phyloP scores from a whole-genome alignment of 257 asterid genomes.

The Przewalskia tangutica region DNA sequence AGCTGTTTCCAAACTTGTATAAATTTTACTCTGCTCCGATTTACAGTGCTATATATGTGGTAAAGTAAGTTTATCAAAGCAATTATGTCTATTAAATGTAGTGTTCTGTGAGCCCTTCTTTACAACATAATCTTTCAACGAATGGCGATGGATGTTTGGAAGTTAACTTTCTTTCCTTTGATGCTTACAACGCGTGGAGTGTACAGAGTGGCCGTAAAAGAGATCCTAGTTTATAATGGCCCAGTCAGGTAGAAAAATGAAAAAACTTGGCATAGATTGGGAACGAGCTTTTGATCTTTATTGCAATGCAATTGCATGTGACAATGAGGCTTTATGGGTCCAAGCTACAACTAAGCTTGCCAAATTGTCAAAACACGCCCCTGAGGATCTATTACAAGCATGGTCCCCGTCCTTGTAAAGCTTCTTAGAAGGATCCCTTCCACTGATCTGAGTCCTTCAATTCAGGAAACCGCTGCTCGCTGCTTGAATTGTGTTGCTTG shows the following conservation, averaged over 20 bases:
- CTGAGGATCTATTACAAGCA: conserved; percentile 31
- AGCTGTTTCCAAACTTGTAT: background rate
- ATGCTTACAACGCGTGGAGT: background rate
- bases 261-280: conserved; percentile 31
- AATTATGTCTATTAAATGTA: background rate
- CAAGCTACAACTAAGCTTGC: conserved; percentile 39
- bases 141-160: background rate
- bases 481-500: conserved; percentile 49
- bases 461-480: conserved; percentile 43
- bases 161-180: background rate
- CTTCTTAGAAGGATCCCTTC: conserved; percentile 25
- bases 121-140: background rate
- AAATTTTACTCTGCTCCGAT: background rate
- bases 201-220: background rate
- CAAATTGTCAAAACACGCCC: conserved; percentile 30
- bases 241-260: conserved; percentile 12
- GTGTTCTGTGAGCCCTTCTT: background rate
- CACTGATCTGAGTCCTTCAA: conserved; percentile 15
- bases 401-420: conserved; percentile 37
- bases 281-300: conserved; percentile 28
- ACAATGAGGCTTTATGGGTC: conserved; percentile 23
- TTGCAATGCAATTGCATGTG: conserved; percentile 23
- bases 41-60: background rate
- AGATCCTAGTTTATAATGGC: conserved; percentile 13
- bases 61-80: background rate